These are phyloP conservation scores for Favolaschia claudopus DNA, from an alignment of 768 basidiomycete genomes.

Conservation along the genomic window DNA sequence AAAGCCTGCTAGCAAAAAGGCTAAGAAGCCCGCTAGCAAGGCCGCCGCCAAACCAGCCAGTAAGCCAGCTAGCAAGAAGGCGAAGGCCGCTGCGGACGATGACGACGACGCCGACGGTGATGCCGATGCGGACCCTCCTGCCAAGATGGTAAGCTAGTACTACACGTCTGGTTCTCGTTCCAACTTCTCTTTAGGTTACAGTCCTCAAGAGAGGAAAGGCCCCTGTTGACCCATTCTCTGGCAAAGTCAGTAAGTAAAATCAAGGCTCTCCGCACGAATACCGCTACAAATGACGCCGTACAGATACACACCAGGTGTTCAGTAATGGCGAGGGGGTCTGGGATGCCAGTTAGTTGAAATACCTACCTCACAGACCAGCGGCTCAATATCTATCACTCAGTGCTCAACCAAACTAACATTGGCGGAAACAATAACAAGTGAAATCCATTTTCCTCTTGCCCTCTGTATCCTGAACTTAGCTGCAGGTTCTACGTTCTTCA, in stretches of 20 bases:
- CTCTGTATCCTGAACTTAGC: background rate
- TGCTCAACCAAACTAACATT: slow-evolving; percentile 68
- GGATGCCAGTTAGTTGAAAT: slow-evolving; percentile 51
- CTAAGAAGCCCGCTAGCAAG: slow-evolving; percentile 34
- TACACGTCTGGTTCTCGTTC: background rate
- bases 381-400: background rate
- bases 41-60: slow-evolving; percentile 34
- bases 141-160: slow-evolving; percentile 51
- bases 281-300: background rate
- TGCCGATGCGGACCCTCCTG: slow-evolving; percentile 37
- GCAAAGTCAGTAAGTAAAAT: slow-evolving; percentile 51
- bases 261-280: background rate
- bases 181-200: slow-evolving; percentile 30
- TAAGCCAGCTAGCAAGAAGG: slow-evolving; percentile 37
- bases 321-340: slow-evolving; percentile 48
- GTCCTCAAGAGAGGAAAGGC: slow-evolving; percentile 63
- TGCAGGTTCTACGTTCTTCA: slow-evolving; percentile 66
- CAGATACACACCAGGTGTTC: slow-evolving; percentile 63
- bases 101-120: slow-evolving; percentile 36
- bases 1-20: slow-evolving; percentile 35
- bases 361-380: no score
- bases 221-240: slow-evolving; percentile 59
- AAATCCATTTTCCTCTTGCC: slow-evolving; percentile 2
- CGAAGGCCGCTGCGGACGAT: slow-evolving; percentile 34
- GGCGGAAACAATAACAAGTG: slow-evolving; percentile 59